Conservation (phyloP, 495 filamentous ascomycete species). For the Hypoxylon lenormandii region DNA sequence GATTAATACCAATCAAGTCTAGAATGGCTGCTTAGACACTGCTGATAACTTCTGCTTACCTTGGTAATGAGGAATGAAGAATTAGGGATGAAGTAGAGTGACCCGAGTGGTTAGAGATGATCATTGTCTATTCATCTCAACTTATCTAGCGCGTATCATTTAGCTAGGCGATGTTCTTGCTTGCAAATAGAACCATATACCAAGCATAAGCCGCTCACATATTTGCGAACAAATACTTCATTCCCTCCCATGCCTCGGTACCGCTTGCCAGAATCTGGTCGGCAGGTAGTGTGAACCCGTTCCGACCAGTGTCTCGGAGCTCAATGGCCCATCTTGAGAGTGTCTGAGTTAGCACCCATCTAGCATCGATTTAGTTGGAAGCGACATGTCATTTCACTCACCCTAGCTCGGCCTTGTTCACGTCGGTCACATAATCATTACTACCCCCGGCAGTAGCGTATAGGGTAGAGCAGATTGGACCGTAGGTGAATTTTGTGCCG, state of each 20-base stretch:
- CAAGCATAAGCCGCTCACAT: constrained; percentile 44
- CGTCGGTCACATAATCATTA: constrained; percentile 68
- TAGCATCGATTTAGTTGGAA: background rate
- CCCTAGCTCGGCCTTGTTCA: constrained; percentile 62
- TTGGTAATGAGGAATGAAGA: too few species aligned
- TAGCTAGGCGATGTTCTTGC: background rate
- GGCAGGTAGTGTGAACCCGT: constrained; percentile 70
- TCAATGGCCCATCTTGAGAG: constrained; percentile 64
- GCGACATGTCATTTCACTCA: constrained; percentile 23
- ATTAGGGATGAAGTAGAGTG: background rate
- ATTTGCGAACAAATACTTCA: constrained; percentile 66
- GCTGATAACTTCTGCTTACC: background rate
- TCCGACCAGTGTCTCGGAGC: constrained; percentile 57
- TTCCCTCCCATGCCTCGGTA: constrained; percentile 67
- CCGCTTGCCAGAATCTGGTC: constrained; percentile 65
- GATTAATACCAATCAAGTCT: background rate
- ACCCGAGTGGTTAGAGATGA: background rate
- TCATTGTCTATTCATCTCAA: background rate
- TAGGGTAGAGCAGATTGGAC: constrained; percentile 68
- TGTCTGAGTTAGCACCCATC: constrained; percentile 13
- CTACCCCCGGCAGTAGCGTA: constrained; percentile 67
- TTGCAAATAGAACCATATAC: background rate
- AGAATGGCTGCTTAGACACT: background rate
- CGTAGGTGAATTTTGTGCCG: constrained; percentile 63
- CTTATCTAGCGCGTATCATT: background rate